Percentiles rank a stretch among this genome's conserved stretches.
phyloP scores from a whole-genome alignment of 2,329 filamentous ascomycete species.

The Stagonosporopsis tanaceti region DNA sequence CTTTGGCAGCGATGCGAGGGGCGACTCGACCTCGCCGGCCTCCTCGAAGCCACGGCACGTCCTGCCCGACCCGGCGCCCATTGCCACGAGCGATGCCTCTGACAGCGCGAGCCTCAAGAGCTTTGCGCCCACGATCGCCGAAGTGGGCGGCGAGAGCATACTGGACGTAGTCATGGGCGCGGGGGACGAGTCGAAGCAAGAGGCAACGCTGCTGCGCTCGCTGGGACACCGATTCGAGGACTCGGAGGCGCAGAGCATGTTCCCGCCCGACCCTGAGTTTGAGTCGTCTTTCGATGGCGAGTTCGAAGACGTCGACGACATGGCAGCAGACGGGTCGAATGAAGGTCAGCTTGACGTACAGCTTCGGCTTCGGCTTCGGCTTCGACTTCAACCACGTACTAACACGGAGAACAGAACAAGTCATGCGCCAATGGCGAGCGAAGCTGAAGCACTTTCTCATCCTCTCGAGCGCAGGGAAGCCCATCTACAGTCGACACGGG shows the following conservation, averaged over 20 bases:
- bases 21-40: slow-evolving; percentile 37
- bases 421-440: slow-evolving; percentile 81
- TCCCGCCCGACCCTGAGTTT: slow-evolving; percentile 56
- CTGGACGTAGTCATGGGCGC: slow-evolving; percentile 74
- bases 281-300: slow-evolving; percentile 76
- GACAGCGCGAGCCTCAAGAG: slow-evolving; percentile 73
- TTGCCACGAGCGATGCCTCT: slow-evolving; percentile 63
- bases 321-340: slow-evolving; percentile 61
- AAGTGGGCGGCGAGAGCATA: slow-evolving; percentile 76
- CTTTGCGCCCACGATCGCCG: slow-evolving; percentile 69
- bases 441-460: slow-evolving; percentile 98
- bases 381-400: slow-evolving; percentile 32
- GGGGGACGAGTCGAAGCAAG: slow-evolving; percentile 66
- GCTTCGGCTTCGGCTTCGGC: slow-evolving; percentile 27
- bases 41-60: slow-evolving; percentile 51
- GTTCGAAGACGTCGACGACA: slow-evolving; percentile 76
- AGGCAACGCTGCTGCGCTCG: slow-evolving; percentile 73
- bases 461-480: slow-evolving; percentile 93
- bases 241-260: slow-evolving; percentile 62
- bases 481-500: slow-evolving; percentile 95
- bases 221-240: slow-evolving; percentile 66
- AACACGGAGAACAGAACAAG: slow-evolving; percentile 48
- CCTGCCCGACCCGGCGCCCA: slow-evolving; percentile 50
- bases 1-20: slow-evolving; percentile 64
- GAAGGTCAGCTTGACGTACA: slow-evolving; percentile 62